Evolutionary conservation across 108 stramenopile genomes (phyloP), one percentile per base, ranked within the genome.

Genomic region (Nitzschia palea): DNA sequence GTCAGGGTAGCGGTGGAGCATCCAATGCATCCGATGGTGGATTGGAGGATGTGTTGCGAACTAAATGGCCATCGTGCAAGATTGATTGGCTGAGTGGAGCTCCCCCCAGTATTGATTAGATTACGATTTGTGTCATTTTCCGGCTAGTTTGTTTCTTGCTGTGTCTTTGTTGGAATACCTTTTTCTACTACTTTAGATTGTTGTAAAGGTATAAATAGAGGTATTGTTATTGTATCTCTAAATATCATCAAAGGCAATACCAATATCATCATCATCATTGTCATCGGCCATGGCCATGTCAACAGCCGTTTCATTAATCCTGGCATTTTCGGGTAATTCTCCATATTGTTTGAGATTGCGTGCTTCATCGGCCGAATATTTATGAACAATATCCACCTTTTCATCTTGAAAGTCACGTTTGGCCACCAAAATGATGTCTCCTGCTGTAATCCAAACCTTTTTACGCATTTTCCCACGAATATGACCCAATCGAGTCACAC

Each of bases 401-500:
- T 98, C 98, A 65, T 98, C 97, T 80, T 99, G 99, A 80, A 97
- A 99, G 73, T 98, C 97, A 70, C 99, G 86, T 70, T 97, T 93
- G 20, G 96, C 99, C 29, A 96, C 91, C 34, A 99, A 77, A 3
- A 99, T 97, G 74, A 98, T 99, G 67, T 99, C 99, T 43, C 99
- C 97, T 8, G 95, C 94, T 8, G 95, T 91, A 27, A 97, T 95
- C 95, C 95, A 97, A 8, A 97, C 95, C 94, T 99, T 98, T 74
- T 98, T 99, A 33, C 99, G 81, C 99, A 99, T 99, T 80, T 98
- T 99, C 34, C 99, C 99, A 53, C 99, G 94, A 77, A 99, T 99
- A 78, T 98, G 98, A 30, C 97, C 98, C 68, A 98, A 79, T 27
- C 99, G 89, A 26, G 96, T 97, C 48, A 97, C 95, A 60, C 98